Evolutionary conservation across 257 asterid species (phyloP), one percentile per base, ranked within the genome.

Genomic region (Nicotiana benthamiana): DNA sequence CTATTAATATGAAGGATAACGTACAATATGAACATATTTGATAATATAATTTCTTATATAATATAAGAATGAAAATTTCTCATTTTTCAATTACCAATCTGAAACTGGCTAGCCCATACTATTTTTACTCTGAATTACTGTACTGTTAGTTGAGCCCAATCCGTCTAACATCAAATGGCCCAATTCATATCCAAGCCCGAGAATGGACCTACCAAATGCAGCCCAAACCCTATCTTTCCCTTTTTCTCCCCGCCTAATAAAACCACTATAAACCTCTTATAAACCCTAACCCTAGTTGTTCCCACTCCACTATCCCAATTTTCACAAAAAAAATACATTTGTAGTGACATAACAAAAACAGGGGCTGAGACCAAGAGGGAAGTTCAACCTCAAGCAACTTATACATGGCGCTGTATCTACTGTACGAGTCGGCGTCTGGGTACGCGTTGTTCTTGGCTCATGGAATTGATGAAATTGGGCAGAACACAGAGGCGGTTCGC

Each of bases 381-480:
- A 72, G 16, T 26, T 74, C 43, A 1, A 40, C 48, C 48, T 40
- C 24, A 28, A 65, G 24, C 13, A 28, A 9, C 48, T 1, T 17
- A 12, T 64, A 65, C 70, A 94, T 92, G 98, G 87, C 96, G n/a
- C 83, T 92, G 66, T 91, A 90, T 82, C 76, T 92, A 9, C 79
- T 95, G 66, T 86, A 89, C 83, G 99, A 95, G 87, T 89, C 99
- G 61, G 93, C 99, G 20, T 92, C 97, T 1, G 99, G 99, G 0
- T 93, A 93, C 53, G 87, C 84, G 0, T 79, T 95, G 81, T 91
- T 93, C 79, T 34, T 77, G 9, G 98, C 91, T 0, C 88, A 92
- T 6, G 99, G 97, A 0, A 82, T 95, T 22, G 99, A 95, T 82
- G 97, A 93, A 84, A 93, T 95, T 5, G 97, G 97, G 4, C 99